Percentiles rank a stretch among this genome's conserved stretches.
Conservation (phyloP, 2,329 filamentous ascomycete species). For the Cercospora citrullina region DNA sequence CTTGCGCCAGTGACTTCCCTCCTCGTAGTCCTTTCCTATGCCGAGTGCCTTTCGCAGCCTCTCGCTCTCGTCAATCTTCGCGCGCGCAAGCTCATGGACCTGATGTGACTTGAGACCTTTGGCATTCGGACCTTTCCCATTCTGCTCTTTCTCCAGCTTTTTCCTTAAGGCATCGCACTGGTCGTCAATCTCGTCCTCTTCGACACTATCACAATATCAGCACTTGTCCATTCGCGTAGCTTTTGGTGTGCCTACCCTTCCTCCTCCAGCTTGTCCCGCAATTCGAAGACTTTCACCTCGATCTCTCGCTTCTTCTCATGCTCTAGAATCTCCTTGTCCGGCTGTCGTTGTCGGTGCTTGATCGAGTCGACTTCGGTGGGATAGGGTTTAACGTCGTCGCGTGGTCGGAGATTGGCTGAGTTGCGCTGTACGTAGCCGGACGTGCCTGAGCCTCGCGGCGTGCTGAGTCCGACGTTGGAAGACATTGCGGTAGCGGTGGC, state of each 20-base stretch:
- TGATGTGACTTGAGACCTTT: slow-evolving; percentile 82
- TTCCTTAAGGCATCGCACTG: slow-evolving; percentile 66
- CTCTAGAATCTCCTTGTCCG: slow-evolving; percentile 88
- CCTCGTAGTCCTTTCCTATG: slow-evolving; percentile 81
- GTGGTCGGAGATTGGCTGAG: slow-evolving; percentile 80
- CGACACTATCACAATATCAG: slow-evolving; percentile 54
- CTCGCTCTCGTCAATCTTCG: slow-evolving; percentile 95
- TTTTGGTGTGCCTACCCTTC: slow-evolving; percentile 60
- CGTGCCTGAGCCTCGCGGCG: slow-evolving; percentile 90
- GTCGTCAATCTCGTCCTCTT: slow-evolving; percentile 88
- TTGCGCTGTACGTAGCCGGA: slow-evolving; percentile 98
- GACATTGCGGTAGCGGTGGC: slow-evolving; percentile 63
- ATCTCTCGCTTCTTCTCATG: slow-evolving; percentile 90
- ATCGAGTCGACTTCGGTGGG: slow-evolving; percentile 63
- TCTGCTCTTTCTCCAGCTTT: slow-evolving; percentile 60
- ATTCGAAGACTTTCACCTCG: slow-evolving; percentile 89
- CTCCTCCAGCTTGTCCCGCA: slow-evolving; percentile 89
- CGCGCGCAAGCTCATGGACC: slow-evolving; percentile 92
- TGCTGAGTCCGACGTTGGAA: slow-evolving; percentile 93
- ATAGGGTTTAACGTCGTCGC: slow-evolving; percentile 78
- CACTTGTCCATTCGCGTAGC: no score
- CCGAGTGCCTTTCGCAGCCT: slow-evolving; percentile 80
- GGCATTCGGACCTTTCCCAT: slow-evolving; percentile 45
- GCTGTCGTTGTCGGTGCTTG: slow-evolving; percentile 76
- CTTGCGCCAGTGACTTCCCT: slow-evolving; percentile 80